phyloP scores from a whole-genome alignment of 1,284 basidiomycete species.

The Somion occarium region DNA sequence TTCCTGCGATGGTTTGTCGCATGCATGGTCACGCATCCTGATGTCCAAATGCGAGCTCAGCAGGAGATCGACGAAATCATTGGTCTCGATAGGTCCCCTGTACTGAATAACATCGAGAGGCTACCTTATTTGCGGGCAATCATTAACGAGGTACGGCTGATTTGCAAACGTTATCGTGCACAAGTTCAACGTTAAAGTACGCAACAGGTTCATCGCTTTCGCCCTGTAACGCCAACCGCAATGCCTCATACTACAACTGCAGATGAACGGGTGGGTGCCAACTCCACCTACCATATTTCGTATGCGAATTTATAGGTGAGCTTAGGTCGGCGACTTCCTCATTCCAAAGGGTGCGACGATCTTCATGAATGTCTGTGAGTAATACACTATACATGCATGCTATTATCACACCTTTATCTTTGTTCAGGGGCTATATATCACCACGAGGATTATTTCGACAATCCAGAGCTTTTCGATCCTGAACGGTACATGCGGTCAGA shows the following conservation, averaged over 20 bases:
- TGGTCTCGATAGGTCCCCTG: slow-evolving; percentile 27
- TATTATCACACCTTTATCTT: not conserved
- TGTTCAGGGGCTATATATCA: slow-evolving; percentile 4
- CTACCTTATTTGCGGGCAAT: slow-evolving; percentile 32
- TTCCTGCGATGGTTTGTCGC: slow-evolving; percentile 24
- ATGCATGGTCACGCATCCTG: slow-evolving; percentile 24
- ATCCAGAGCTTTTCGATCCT: slow-evolving; percentile 6
- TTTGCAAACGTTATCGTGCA: not conserved
- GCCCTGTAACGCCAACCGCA: slow-evolving; percentile 14
- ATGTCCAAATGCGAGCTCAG: slow-evolving; percentile 27
- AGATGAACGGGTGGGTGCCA: not conserved
- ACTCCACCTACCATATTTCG: not conserved
- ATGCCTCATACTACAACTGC: slow-evolving; percentile 16
- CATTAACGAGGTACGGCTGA: slow-evolving; percentile 29
- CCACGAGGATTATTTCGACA: slow-evolving; percentile 3
- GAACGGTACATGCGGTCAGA: slow-evolving; percentile 4
- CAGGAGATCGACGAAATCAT: slow-evolving; percentile 33
- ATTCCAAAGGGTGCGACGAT: slow-evolving; percentile 3
- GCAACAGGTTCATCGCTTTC: slow-evolving; percentile 13
- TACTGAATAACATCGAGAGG: slow-evolving; percentile 25
- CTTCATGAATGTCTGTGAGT: slow-evolving; percentile 8
- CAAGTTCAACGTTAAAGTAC: not conserved
- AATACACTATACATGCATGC: too few relatives aligned
- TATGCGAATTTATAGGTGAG: not conserved
- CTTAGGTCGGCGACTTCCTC: slow-evolving; percentile 3